These are phyloP conservation scores for Solanum gandarillasii DNA, from an alignment of 257 asterid species.

Conservation along the genomic window DNA sequence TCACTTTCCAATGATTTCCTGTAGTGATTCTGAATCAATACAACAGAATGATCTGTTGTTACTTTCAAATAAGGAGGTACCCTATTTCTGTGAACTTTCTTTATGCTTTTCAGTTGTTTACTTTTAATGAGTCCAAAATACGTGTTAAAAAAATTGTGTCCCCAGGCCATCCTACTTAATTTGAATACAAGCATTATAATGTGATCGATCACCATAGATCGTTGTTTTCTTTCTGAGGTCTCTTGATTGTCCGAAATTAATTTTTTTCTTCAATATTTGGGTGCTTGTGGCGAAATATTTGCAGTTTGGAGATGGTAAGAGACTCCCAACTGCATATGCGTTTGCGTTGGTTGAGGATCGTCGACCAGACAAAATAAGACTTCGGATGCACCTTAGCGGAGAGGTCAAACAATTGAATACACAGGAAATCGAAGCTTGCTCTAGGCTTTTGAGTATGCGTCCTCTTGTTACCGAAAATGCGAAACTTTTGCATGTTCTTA, in stretches of 20 bases:
- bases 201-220: background rate
- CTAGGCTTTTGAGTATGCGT: constrained; percentile 55
- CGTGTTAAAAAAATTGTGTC: background rate
- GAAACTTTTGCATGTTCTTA: constrained; percentile 26
- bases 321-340: constrained; percentile 61
- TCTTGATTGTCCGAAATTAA: background rate
- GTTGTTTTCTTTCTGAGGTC: background rate
- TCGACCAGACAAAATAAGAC: constrained; percentile 53
- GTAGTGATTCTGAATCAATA: constrained; percentile 24
- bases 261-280: background rate
- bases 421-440: constrained; percentile 35
- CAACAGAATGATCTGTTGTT: constrained; percentile 70
- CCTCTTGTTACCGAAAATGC: constrained; percentile 40
- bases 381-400: constrained; percentile 66
- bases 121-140: background rate
- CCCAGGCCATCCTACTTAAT: background rate
- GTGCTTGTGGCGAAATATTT: background rate
- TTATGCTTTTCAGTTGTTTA: background rate
- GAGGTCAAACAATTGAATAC: constrained; percentile 44
- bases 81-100: background rate
- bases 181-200: background rate
- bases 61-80: constrained; percentile 59
- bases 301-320: constrained; percentile 60
- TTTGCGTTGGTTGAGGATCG: constrained; percentile 95
- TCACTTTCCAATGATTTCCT: constrained; percentile 48